phyloP scores from a whole-genome alignment of 306 rosid species.

The Cucumis cinereus region DNA sequence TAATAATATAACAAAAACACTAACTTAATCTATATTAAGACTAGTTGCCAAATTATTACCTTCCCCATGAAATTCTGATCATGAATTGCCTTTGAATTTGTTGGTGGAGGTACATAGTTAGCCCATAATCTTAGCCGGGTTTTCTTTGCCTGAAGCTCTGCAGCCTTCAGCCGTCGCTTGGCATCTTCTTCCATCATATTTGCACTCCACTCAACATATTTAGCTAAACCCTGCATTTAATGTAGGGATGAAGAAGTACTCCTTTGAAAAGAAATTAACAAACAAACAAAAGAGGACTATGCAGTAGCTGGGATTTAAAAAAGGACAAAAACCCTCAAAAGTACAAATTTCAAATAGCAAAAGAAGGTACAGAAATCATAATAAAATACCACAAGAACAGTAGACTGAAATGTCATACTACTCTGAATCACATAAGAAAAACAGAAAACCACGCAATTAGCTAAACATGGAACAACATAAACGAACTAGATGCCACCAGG shows the following conservation, averaged over 20 bases:
- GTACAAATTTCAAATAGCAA: not conserved
- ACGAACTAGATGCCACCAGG: not conserved
- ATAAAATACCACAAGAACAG: not conserved
- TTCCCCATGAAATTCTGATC: slow-evolving; percentile 91
- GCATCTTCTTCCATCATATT: slow-evolving; percentile 97
- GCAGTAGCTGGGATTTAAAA: not conserved
- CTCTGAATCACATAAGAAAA: not conserved
- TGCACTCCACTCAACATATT: slow-evolving; percentile 98
- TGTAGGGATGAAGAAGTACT: not conserved
- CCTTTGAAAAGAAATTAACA: too few species aligned
- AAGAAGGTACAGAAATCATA: not conserved
- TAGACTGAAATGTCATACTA: not conserved
- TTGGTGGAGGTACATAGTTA: slow-evolving; percentile 73
- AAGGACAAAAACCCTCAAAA: not conserved
- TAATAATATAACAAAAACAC: too few species aligned
- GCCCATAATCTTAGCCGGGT: slow-evolving; percentile 69
- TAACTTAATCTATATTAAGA: not conserved
- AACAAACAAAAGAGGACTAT: too few species aligned
- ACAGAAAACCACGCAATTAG: not conserved
- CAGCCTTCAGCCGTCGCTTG: slow-evolving; percentile 65
- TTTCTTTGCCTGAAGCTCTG: slow-evolving; percentile 88
- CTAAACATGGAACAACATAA: not conserved
- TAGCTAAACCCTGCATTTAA: slow-evolving; percentile 55
- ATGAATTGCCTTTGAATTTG: slow-evolving; percentile 96
- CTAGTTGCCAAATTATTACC: slow-evolving; percentile 31